Evolutionary conservation across 495 filamentous ascomycete genomes (phyloP).

Genomic region (Cercophora newfieldiana): DNA sequence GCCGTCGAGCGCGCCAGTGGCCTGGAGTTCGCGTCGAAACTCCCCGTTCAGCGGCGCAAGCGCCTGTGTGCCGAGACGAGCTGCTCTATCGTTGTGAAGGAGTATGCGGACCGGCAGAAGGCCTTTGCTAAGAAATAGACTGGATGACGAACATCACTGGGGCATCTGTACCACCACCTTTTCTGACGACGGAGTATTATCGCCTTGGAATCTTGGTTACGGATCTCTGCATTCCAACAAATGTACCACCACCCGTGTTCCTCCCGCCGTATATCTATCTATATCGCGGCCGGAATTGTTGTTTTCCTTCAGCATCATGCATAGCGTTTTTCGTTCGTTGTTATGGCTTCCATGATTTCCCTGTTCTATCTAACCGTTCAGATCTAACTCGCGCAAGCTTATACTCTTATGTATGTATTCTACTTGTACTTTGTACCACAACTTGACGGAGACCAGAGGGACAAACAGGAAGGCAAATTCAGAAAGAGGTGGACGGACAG

Average conservation of each 20-base stretch:
- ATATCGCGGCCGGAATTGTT: neutral
- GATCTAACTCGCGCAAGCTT: neutral
- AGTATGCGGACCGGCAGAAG: slow-evolving; percentile 69
- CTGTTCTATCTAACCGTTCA: neutral
- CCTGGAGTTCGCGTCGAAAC: slow-evolving; percentile 80
- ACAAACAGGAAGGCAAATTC: too few relatives aligned
- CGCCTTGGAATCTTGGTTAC: too few relatives aligned
- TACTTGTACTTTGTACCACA: neutral
- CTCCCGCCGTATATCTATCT: neutral
- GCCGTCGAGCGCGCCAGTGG: slow-evolving; percentile 88
- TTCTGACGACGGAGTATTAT: neutral
- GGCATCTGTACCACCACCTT: neutral
- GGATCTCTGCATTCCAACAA: too few relatives aligned
- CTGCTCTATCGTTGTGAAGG: slow-evolving; percentile 77
- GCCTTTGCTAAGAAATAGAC: slow-evolving; percentile 4
- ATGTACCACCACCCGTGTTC: neutral
- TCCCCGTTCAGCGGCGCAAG: slow-evolving; percentile 71
- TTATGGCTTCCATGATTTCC: too few relatives aligned
- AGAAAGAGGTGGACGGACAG: neutral
- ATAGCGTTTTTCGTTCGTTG: neutral
- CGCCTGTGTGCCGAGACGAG: slow-evolving; percentile 81
- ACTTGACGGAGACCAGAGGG: neutral
- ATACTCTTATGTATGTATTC: neutral
- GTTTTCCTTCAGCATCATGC: neutral
- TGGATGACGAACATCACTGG: neutral